phyloP scores from a whole-genome alignment of 2,329 filamentous ascomycete species.

The Colletotrichum salicis region DNA sequence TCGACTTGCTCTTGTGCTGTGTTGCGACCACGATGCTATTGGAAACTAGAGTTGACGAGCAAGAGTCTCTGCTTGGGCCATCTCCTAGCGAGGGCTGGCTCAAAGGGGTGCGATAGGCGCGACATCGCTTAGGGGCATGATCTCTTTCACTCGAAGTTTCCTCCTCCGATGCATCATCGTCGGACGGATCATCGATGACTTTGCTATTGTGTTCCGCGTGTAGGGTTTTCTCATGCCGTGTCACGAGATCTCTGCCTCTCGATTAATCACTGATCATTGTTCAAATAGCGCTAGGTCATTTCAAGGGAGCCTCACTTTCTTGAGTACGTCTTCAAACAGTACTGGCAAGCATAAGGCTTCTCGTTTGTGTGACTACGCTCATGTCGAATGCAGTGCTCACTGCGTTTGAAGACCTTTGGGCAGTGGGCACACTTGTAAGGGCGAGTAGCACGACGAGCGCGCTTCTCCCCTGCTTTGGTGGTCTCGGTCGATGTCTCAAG shows the following conservation, averaged over 20 bases:
- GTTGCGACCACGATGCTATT: not conserved
- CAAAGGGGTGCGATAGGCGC: not conserved
- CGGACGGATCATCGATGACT: not conserved
- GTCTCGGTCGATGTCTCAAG: not conserved
- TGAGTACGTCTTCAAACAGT: constrained; percentile 4
- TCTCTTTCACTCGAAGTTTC: not conserved
- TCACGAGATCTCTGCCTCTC: not conserved
- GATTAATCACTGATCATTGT: not conserved
- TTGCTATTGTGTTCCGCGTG: not conserved
- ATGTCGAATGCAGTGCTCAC: constrained; percentile 5
- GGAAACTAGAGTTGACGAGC: not conserved
- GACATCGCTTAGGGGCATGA: not conserved
- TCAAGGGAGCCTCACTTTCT: not conserved
- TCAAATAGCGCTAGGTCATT: not conserved
- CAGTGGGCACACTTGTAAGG: not conserved
- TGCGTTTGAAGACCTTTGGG: constrained; percentile 9
- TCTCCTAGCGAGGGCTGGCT: not conserved
- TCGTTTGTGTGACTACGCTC: constrained; percentile 9
- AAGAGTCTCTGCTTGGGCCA: not conserved
- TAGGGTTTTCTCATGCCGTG: not conserved
- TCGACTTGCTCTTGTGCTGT: not conserved
- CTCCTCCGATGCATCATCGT: not conserved
- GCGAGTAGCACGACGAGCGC: not conserved
- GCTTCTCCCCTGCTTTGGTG: not conserved
- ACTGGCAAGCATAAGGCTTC: constrained; percentile 5